These are phyloP conservation scores for Ophiosphaerella narmari DNA, from an alignment of 2,329 filamentous ascomycete species.

Conservation along the genomic window DNA sequence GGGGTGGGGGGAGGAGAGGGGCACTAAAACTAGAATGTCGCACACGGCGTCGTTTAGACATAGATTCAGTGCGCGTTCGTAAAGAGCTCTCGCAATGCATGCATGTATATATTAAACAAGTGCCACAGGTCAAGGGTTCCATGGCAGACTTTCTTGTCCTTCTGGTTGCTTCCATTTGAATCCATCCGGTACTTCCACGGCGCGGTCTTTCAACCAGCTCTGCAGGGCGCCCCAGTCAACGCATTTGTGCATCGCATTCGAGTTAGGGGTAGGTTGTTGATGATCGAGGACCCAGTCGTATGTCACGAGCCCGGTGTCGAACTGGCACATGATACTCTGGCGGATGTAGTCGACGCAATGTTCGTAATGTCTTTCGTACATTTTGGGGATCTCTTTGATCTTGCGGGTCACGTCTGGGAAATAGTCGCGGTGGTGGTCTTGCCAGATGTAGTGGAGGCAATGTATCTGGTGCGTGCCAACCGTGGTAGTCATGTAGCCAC, in stretches of 20 bases:
- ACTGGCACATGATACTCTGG: conserved; percentile 23
- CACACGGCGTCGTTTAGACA: neutral
- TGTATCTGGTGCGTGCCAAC: conserved; percentile 3
- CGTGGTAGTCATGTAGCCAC: neutral
- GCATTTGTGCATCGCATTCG: conserved; percentile 1
- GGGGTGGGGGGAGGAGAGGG: no score
- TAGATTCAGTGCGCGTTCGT: neutral
- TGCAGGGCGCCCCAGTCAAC: conserved; percentile 1
- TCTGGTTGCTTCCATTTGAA: neutral
- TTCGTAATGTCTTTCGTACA: conserved; percentile 7
- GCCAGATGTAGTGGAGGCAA: conserved; percentile 3
- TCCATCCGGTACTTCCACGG: neutral
- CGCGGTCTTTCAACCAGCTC: neutral
- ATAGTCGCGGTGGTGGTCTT: conserved; percentile 1
- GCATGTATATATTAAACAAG: neutral
- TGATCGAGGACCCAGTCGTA: conserved; percentile 19
- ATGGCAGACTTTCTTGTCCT: neutral
- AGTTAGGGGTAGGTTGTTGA: conserved; percentile 12
- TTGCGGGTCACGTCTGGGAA: neutral
- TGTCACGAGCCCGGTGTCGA: conserved; percentile 13
- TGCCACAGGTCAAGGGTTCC: neutral
- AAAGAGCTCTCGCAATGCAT: neutral
- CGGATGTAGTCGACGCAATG: conserved; percentile 25
- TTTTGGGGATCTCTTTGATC: conserved; percentile 1
- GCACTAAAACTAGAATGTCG: neutral